Evolutionary conservation across 2,329 filamentous ascomycete genomes (phyloP).

Genomic region (Penicillium sumatraense): DNA sequence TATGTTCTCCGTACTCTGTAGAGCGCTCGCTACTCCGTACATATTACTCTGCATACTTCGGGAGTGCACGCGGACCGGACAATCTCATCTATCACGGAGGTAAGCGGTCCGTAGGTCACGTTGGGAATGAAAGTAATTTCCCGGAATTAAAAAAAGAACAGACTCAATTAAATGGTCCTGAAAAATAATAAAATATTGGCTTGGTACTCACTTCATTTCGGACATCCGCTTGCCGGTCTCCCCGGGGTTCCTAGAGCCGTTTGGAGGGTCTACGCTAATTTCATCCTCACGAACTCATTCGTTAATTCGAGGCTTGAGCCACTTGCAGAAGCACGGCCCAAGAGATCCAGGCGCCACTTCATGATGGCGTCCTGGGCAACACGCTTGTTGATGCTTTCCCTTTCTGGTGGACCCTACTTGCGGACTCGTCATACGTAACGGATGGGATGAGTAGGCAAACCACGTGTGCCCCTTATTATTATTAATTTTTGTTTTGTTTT

Average conservation of each 20-base stretch:
- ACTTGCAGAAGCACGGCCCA: slow-evolving; percentile 1
- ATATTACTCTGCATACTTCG: slow-evolving; percentile 12
- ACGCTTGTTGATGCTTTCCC: slow-evolving; percentile 11
- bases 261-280: neutral
- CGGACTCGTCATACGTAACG: slow-evolving; percentile 21
- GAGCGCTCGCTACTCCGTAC: neutral
- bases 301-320: slow-evolving; percentile 2
- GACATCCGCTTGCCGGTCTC: neutral
- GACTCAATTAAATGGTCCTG: neutral
- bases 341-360: slow-evolving; percentile 5
- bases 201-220: neutral
- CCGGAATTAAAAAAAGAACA: neutral
- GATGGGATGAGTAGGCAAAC: slow-evolving; percentile 3
- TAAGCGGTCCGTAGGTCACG: slow-evolving; percentile 11
- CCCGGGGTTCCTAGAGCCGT: neutral
- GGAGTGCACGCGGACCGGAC: slow-evolving; percentile 12
- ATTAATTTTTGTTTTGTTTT: neutral
- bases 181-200: too few relatives aligned
- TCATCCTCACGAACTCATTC: neutral
- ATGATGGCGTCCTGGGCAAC: slow-evolving; percentile 1
- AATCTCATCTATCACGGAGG: slow-evolving; percentile 1
- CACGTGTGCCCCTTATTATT: slow-evolving; percentile 18
- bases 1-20: neutral
- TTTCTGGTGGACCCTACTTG: neutral
- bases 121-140: slow-evolving; percentile 5